Evolutionary conservation across 352 stramenopile genomes (phyloP).

Genomic region (Phytophthora multivora): DNA sequence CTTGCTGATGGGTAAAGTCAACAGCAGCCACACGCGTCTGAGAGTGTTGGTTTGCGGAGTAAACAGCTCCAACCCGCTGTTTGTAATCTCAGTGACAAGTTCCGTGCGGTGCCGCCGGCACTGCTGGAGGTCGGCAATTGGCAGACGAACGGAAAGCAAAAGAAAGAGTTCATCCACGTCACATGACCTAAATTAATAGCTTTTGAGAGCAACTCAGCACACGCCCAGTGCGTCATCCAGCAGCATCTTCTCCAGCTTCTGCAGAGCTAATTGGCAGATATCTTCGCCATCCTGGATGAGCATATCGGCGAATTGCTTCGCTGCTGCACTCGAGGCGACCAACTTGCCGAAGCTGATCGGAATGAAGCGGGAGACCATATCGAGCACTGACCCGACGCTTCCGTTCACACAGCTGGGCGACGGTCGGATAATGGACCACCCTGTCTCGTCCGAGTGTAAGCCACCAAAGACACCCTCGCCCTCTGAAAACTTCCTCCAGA

Average conservation of each 20-base stretch:
- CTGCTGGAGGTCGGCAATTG: neutral
- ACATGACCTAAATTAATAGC: neutral
- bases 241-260: slow-evolving; percentile 24
- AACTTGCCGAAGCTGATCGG: slow-evolving; percentile 28
- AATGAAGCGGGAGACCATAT: slow-evolving; percentile 24
- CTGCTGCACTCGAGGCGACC: neutral
- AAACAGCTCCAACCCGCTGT: too few relatives aligned
- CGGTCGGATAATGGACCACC: slow-evolving; percentile 43
- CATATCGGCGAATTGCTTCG: slow-evolving; percentile 24
- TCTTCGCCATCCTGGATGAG: slow-evolving; percentile 25
- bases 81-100: slow-evolving; percentile 1
- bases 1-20: slow-evolving; percentile 13
- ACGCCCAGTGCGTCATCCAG: slow-evolving; percentile 29
- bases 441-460: slow-evolving; percentile 64
- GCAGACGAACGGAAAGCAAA: neutral
- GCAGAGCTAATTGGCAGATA: slow-evolving; percentile 6
- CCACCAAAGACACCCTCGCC: slow-evolving; percentile 39
- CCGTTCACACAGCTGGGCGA: slow-evolving; percentile 6
- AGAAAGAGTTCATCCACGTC: neutral
- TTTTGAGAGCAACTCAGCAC: slow-evolving; percentile 1
- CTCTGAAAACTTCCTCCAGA: slow-evolving; percentile 54
- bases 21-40: slow-evolving; percentile 10
- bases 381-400: slow-evolving; percentile 10
- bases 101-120: neutral
- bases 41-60: slow-evolving; percentile 22